Conservation (phyloP, 1,139 yeast species). For the Magnusiomyces suaveolens region DNA sequence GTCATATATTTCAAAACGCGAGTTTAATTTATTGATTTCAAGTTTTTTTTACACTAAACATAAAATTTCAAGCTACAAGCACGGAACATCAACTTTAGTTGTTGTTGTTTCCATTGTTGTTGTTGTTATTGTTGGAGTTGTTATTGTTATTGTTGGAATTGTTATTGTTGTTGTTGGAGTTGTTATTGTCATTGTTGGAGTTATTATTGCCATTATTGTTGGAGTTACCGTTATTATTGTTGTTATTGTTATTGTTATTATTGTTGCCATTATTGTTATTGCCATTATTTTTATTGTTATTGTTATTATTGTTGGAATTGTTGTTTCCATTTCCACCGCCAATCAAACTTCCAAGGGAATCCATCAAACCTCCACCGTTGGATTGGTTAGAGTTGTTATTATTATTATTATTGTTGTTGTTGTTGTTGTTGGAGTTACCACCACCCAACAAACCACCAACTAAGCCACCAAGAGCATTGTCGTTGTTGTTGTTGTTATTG, state of each 20-base stretch:
- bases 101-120: neutral
- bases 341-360: neutral
- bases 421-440: constrained; percentile 1
- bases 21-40: too few species aligned
- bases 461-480: constrained; percentile 1
- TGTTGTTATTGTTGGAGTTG: neutral
- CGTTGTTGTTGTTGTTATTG: constrained; percentile 1
- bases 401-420: constrained; percentile 3
- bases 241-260: neutral
- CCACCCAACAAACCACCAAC: constrained; percentile 4
- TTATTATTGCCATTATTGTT: too few species aligned
- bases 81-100: too few species aligned
- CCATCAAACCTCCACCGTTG: neutral
- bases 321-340: neutral
- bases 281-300: neutral
- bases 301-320: neutral
- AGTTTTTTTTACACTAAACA: too few species aligned
- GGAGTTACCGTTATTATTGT: neutral
- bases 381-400: too few species aligned
- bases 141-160: too few species aligned
- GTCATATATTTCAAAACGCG: too few species aligned
- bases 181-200: too few species aligned
- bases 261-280: too few species aligned
- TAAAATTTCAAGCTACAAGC: too few species aligned
- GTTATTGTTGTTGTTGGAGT: too few species aligned